phyloP scores from a whole-genome alignment of 2,329 filamentous ascomycete genomes.

The Aspergillus uvarum region DNA sequence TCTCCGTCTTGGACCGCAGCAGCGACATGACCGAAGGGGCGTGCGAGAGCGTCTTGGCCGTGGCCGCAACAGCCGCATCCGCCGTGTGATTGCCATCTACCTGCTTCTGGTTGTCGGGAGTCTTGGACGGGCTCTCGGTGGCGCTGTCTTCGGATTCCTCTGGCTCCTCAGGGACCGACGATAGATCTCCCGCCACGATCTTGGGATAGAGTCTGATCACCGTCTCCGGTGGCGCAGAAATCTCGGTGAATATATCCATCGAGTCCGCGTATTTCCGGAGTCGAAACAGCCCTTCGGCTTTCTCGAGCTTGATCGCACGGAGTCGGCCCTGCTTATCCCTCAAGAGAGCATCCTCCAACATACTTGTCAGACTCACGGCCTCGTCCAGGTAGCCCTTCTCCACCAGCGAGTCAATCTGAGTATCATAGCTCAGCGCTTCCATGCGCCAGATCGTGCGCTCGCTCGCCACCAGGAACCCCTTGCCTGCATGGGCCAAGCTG shows the following conservation, averaged over 20 bases:
- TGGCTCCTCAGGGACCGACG: slow-evolving; percentile 56
- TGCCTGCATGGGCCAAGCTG: slow-evolving; percentile 91
- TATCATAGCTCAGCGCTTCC: slow-evolving; percentile 87
- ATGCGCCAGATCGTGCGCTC: slow-evolving; percentile 94
- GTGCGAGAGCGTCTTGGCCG: slow-evolving; percentile 29
- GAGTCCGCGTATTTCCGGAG: slow-evolving; percentile 80
- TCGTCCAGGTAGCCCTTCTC: slow-evolving; percentile 77
- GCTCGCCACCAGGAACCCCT: slow-evolving; percentile 90
- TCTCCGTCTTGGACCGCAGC: slow-evolving; percentile 37
- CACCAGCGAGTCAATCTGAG: slow-evolving; percentile 80
- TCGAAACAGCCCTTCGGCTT: slow-evolving; percentile 81
- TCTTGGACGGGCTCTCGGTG: slow-evolving; percentile 24
- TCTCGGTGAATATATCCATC: slow-evolving; percentile 86
- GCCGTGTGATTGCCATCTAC: slow-evolving; percentile 20
- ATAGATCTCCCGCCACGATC: slow-evolving; percentile 78
- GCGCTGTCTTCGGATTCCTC: slow-evolving; percentile 37
- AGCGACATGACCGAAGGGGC: slow-evolving; percentile 42
- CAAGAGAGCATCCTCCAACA: slow-evolving; percentile 90
- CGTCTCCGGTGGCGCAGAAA: slow-evolving; percentile 82
- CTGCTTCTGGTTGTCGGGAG: slow-evolving; percentile 29
- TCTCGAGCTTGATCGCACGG: slow-evolving; percentile 84
- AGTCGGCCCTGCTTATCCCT: slow-evolving; percentile 77
- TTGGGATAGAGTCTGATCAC: slow-evolving; percentile 83
- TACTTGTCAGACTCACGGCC: slow-evolving; percentile 80
- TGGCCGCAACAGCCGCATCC: slow-evolving; percentile 25